These are phyloP conservation scores for Kodamaea kakaduensis DNA, from an alignment of 805 yeast genomes.

Conservation along the genomic window DNA sequence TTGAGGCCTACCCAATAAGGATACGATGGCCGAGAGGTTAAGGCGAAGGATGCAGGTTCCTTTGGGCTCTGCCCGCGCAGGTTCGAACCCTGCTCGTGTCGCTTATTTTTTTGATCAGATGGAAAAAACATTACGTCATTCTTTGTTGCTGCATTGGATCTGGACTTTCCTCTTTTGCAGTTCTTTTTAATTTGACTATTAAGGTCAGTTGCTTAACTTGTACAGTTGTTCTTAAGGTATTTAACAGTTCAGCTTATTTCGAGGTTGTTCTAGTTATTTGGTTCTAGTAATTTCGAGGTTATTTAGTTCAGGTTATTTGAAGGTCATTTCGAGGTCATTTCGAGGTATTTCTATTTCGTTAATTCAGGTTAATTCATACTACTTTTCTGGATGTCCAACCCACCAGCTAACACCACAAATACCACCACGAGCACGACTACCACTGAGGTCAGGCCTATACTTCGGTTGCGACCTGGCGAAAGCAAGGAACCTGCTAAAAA, in stretches of 20 bases:
- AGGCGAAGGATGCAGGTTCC: constrained; percentile 74
- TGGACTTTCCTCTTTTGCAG: no score
- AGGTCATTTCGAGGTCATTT: no score
- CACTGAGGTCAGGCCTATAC: constrained; percentile 8
- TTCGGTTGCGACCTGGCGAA: constrained; percentile 8
- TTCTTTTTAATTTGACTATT: no score
- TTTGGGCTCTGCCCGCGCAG: constrained; percentile 77
- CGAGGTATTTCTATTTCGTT: neutral
- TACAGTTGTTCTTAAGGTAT: no score
- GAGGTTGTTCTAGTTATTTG: no score
- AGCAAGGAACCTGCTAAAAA: constrained; percentile 8
- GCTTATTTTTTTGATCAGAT: constrained; percentile 38
- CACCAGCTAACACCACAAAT: neutral
- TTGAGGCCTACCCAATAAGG: constrained; percentile 9
- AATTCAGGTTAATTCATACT: neutral
- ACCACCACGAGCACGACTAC: constrained; percentile 6
- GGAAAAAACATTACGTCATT: neutral
- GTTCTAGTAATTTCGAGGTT: no score
- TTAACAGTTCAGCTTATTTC: no score
- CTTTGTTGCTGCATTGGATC: neutral
- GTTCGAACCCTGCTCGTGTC: constrained; percentile 79
- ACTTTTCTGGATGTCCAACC: neutral
- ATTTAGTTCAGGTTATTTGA: no score
- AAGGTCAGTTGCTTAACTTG: no score
- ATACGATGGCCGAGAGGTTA: constrained; percentile 73